Evolutionary conservation across 2,329 filamentous ascomycete genomes (phyloP), one percentile per base, ranked within the genome.

Genomic region (Rhexocercosporidium sp.): DNA sequence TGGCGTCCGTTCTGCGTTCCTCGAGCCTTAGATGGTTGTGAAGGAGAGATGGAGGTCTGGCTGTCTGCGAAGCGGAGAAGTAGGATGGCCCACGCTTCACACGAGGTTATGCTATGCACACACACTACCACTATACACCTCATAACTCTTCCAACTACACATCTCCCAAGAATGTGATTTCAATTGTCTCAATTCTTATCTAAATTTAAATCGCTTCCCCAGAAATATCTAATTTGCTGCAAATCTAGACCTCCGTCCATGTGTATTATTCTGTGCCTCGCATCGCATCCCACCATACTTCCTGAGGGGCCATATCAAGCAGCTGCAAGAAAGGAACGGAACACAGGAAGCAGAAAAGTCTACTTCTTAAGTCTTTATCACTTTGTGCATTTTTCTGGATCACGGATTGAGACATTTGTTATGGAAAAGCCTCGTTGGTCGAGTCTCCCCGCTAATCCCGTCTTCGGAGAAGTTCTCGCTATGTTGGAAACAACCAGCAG

Each of bases 381-480:
- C 56, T 37, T 29, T 25, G 39, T 14, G 41, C 27, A 29, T 14
- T 34, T 44, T 39, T n/a, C 18, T n/a, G 16, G 46, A 29, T 61
- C 46, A 61, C 9, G 34, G 20, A 54, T 51, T 66, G 56, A 67
- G 65, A 60, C 56, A 65, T 67, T 68, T 66, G n/a, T 27, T 53
- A 51, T 1, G 49, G 34, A 61, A 65, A 67, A 41, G 63, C 56
- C 61, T 67, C 44, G 62, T 44, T 65, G 41, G 14, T 66, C 66
- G 62, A 70, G 66, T 68, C 56, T 68, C 68, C 66, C 70, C 66
- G 65, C 61, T 66, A 54, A 66, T 68, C 69, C 70, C 70, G 70
- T 69, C 66, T 66, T 72, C 71, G 70, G 70, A 71, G 59, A 65
- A 20, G 59, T 67, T 64, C 57, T 71, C 41, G 56, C 61, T 70